These are phyloP conservation scores for Exophiala sideris DNA, from an alignment of 2,329 filamentous ascomycete species.

Conservation along the genomic window DNA sequence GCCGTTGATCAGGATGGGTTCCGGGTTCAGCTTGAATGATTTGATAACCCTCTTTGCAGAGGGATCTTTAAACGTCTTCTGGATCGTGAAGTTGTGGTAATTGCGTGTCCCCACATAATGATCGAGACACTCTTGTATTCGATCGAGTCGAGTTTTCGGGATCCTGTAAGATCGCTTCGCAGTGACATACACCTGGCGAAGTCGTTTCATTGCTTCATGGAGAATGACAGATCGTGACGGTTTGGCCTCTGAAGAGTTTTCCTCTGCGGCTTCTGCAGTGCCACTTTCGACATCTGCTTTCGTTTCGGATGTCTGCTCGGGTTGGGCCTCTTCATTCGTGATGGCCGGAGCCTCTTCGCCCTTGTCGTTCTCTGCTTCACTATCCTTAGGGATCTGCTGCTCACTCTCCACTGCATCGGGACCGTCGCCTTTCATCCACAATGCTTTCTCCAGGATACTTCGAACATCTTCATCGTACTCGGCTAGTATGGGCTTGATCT, in stretches of 20 bases:
- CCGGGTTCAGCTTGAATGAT: conserved; percentile 74
- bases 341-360: neutral
- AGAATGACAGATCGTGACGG: conserved; percentile 42
- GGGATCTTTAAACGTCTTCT: conserved; percentile 75
- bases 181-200: conserved; percentile 76
- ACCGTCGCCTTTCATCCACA: conserved; percentile 38
- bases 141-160: conserved; percentile 64
- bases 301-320: neutral
- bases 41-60: conserved; percentile 89
- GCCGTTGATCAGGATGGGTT: conserved; percentile 79
- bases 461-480: conserved; percentile 41
- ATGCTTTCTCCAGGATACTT: conserved; percentile 36
- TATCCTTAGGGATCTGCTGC: conserved; percentile 18
- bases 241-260: conserved; percentile 3
- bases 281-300: neutral
- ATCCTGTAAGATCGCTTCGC: conserved; percentile 86
- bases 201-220: conserved; percentile 65
- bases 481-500: conserved; percentile 67
- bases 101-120: conserved; percentile 81
- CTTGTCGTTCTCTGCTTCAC: conserved; percentile 16
- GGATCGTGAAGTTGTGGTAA: conserved; percentile 97
- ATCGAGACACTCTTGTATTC: conserved; percentile 71
- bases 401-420: conserved; percentile 30
- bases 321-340: neutral
- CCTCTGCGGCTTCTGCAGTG: conserved; percentile 11